Percentiles rank a stretch among this genome's conserved stretches.
Conservation (phyloP, 176 grass and related monocot genomes). For the Carex myosuroides region DNA sequence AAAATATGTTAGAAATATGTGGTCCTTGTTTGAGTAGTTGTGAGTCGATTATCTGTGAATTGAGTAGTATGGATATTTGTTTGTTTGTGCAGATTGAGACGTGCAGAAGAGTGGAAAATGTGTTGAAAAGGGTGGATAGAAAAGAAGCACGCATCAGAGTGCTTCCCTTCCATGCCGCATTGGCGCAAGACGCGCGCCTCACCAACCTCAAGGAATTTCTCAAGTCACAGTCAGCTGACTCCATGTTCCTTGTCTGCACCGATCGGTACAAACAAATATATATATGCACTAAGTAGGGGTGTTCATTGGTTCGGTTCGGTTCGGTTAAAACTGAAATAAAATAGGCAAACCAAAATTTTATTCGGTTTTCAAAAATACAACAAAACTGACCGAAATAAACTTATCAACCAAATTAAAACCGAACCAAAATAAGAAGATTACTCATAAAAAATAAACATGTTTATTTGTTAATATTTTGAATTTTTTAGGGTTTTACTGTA, state of each 20-base stretch:
- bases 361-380: no score
- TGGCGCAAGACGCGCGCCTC: constrained; percentile 60
- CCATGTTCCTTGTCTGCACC: constrained; percentile 84
- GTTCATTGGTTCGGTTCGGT: no score
- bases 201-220: constrained; percentile 76
- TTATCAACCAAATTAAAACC: no score
- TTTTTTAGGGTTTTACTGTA: no score
- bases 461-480: no score
- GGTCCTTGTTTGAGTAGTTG: background rate
- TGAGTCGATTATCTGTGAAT: background rate
- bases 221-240: constrained; percentile 40
- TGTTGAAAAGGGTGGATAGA: constrained; percentile 58
- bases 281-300: background rate
- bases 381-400: no score
- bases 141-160: constrained; percentile 66
- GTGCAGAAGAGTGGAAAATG: constrained; percentile 88
- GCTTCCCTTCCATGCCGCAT: constrained; percentile 72
- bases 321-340: no score
- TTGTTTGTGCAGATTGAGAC: constrained; percentile 65
- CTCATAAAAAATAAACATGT: no score
- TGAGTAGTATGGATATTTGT: background rate
- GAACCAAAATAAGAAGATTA: no score
- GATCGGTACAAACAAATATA: constrained; percentile 44
- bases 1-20: background rate
- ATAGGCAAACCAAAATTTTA: no score